Evolutionary conservation across 2,329 filamentous ascomycete species (phyloP), one percentile per base, ranked within the genome.

Genomic region (Pestalotiopsis fici): DNA sequence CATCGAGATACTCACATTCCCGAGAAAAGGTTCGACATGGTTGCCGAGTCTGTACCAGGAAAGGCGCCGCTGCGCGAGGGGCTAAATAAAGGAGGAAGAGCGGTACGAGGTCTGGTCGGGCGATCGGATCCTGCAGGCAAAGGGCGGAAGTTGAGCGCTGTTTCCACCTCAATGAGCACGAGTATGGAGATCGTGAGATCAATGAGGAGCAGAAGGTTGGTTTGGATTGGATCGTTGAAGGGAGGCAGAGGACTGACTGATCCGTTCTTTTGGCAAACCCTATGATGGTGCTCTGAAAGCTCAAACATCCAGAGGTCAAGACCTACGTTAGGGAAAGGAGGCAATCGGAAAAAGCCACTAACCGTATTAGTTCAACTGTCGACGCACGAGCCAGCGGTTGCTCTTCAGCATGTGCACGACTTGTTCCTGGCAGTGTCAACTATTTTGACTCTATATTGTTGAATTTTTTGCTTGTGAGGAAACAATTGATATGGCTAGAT

Each of bases 11-110:
- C 86, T 86, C 82, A 88, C 86, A 88, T 88, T 79, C 86, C 86
- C 74, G 86, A 88, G 77, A 88, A 88, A 74, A 88, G 80, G 80
- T 87, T 88, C 73, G 86, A 88, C 86, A 88, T 88, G 76, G 74
- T 81, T 73, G 72, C 70, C 71, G 70, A 68, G 69, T 54, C n/a
- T 56, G 62, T 25, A 64, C 43, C 43, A 65, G 64, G 37, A n/a
- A 25, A 61, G 54, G 47, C 39, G 56, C 64, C 64, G 57, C 43
- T 54, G 39, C 27, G 57, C 64, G 47, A 55, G 25, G 37, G 47
- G 64, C 57, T 31, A 66, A 54, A 39, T 56, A 65, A 50, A 31
- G 64, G 21, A n/a, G 64, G 27, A 31, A 35, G 47, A 35, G 43
- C 59, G 59, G 59, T 62, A 60, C 57, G 57, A 60, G 57, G 28